A percentile compares a stretch with the other conserved stretches of the same genome.
phyloP scores from a whole-genome alignment of 805 yeast species.

The Metschnikowia borealis region DNA sequence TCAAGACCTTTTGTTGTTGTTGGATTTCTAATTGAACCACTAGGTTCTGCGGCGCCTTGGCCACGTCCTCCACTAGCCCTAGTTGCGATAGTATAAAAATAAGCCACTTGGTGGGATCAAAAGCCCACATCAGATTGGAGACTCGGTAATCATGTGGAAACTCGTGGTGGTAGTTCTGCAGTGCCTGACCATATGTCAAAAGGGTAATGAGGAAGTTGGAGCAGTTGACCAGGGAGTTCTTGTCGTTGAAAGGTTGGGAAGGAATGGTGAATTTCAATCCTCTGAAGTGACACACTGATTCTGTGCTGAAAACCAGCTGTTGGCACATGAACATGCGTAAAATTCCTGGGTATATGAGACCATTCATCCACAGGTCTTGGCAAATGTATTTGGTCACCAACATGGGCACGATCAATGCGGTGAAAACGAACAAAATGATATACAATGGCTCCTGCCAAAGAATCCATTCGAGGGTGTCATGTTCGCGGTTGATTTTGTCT shows the following conservation, averaged over 20 bases:
- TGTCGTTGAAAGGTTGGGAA: slow-evolving; percentile 43
- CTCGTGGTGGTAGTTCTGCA: slow-evolving; percentile 92
- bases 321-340: slow-evolving; percentile 68
- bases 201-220: slow-evolving; percentile 51
- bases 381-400: slow-evolving; percentile 23
- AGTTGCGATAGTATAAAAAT: slow-evolving; percentile 48
- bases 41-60: slow-evolving; percentile 63
- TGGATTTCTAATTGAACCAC: slow-evolving; percentile 52
- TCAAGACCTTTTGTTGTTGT: slow-evolving; percentile 79
- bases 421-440: slow-evolving; percentile 24
- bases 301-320: slow-evolving; percentile 72
- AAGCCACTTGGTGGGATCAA: slow-evolving; percentile 85
- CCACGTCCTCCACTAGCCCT: slow-evolving; percentile 56
- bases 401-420: slow-evolving; percentile 31
- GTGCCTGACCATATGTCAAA: slow-evolving; percentile 84
- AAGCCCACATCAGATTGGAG: slow-evolving; percentile 65
- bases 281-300: slow-evolving; percentile 72
- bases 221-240: slow-evolving; percentile 71
- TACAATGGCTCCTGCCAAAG: slow-evolving; percentile 35
- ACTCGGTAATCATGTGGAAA: slow-evolving; percentile 88
- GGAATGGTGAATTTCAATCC: slow-evolving; percentile 67
- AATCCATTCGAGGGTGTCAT: slow-evolving; percentile 21
- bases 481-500: slow-evolving; percentile 9
- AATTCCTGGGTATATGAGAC: slow-evolving; percentile 68
- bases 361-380: slow-evolving; percentile 30